Percentiles rank a stretch among this genome's conserved stretches.
Evolutionary conservation across 768 basidiomycete genomes (phyloP).

Genomic region (Panellus pusillus): DNA sequence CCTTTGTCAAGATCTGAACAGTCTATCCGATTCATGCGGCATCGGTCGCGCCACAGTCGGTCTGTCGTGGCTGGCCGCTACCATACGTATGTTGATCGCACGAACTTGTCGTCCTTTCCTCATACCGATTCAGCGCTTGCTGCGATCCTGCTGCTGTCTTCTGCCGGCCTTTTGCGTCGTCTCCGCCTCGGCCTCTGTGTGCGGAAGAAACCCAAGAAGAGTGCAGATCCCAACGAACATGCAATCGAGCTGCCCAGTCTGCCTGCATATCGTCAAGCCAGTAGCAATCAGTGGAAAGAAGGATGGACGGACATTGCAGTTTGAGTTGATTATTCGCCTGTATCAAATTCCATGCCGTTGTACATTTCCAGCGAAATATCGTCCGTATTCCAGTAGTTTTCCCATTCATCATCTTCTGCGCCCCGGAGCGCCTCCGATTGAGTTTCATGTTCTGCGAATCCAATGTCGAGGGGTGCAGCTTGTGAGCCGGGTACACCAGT

Average conservation of each 20-base stretch:
- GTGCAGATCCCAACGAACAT: neutral
- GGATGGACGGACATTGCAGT: slow-evolving; percentile 13
- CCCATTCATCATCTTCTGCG: slow-evolving; percentile 47
- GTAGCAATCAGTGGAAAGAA: neutral
- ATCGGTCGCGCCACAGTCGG: slow-evolving; percentile 25
- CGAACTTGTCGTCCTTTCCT: neutral
- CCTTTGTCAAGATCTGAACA: slow-evolving; percentile 32
- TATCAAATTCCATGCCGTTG: slow-evolving; percentile 18
- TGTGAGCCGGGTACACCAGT: slow-evolving; percentile 14
- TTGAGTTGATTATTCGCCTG: neutral
- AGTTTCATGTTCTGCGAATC: slow-evolving; percentile 29
- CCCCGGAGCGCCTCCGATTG: slow-evolving; percentile 21
- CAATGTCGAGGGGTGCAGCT: slow-evolving; percentile 37
- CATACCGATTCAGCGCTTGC: slow-evolving; percentile 4
- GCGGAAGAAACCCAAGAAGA: neutral
- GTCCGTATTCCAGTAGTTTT: slow-evolving; percentile 44
- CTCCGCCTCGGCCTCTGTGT: neutral
- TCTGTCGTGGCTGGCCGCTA: slow-evolving; percentile 30
- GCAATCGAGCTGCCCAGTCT: slow-evolving; percentile 2
- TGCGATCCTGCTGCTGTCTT: slow-evolving; percentile 8
- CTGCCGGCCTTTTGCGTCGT: slow-evolving; percentile 1
- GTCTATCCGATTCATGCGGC: slow-evolving; percentile 21
- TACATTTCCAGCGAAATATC: slow-evolving; percentile 41
- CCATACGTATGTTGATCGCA: slow-evolving; percentile 25
- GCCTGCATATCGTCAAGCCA: neutral